A percentile compares a stretch with the other conserved stretches of the same genome.
Conservation (phyloP, 352 stramenopile species). For the Phytopythium sindhum region DNA sequence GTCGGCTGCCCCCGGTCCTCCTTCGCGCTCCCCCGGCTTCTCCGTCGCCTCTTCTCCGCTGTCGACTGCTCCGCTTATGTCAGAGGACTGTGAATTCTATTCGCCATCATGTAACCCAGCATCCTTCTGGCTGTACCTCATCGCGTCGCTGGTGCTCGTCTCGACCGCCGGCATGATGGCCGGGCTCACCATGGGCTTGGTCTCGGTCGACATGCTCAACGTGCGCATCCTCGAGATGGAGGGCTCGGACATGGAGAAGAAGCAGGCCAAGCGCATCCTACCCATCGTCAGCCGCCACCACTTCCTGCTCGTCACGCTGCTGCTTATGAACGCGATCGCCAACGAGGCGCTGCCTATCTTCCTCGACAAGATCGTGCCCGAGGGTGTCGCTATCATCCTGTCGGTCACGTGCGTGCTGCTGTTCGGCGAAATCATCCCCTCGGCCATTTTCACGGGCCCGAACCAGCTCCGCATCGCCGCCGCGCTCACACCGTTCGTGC, state of each 20-base stretch:
- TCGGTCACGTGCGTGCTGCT: slow-evolving; percentile 94
- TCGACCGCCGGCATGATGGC: slow-evolving; percentile 62
- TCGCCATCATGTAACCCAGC: slow-evolving; percentile 62
- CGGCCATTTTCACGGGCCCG: too few relatives aligned
- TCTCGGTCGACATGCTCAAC: slow-evolving; percentile 80
- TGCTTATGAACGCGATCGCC: slow-evolving; percentile 92
- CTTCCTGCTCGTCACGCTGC: slow-evolving; percentile 91
- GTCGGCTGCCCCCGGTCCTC: not conserved
- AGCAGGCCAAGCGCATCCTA: slow-evolving; percentile 67
- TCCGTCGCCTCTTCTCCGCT: not conserved
- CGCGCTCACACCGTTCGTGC: slow-evolving; percentile 80
- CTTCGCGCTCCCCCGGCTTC: not conserved
- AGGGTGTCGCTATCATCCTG: slow-evolving; percentile 87
- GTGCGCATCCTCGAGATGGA: slow-evolving; percentile 77
- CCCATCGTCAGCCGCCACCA: slow-evolving; percentile 91
- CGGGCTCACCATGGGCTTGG: slow-evolving; percentile 73
- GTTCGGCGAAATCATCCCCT: slow-evolving; percentile 96
- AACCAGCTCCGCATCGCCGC: too few relatives aligned
- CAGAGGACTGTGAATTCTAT: slow-evolving; percentile 52
- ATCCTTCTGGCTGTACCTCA: slow-evolving; percentile 58
- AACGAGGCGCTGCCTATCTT: slow-evolving; percentile 95
- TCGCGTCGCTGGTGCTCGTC: slow-evolving; percentile 42
- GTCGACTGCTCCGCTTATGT: slow-evolving; percentile 19
- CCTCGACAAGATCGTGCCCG: slow-evolving; percentile 84
- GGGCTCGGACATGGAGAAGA: slow-evolving; percentile 70